Conservation (phyloP, 2,329 filamentous ascomycete species). For the Elsinoe necatrix region DNA sequence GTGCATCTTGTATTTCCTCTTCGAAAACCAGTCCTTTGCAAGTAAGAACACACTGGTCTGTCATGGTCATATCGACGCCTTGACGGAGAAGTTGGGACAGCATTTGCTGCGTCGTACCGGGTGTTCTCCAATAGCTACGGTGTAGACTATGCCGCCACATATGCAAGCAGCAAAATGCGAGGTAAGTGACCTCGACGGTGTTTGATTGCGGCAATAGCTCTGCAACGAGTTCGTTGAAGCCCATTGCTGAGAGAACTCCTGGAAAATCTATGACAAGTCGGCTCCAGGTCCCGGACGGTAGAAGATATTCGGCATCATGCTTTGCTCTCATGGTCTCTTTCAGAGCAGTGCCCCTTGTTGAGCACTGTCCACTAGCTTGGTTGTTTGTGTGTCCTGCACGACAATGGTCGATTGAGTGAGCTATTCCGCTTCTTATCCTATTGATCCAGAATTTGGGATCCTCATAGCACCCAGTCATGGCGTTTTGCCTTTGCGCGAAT, state of each 20-base stretch:
- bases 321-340: too few relatives aligned
- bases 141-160: not conserved
- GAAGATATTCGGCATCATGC: not conserved
- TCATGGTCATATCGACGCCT: not conserved
- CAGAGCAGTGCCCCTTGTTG: not conserved
- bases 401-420: too few relatives aligned
- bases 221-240: not conserved
- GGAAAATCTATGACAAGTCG: not conserved
- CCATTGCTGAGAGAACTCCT: not conserved
- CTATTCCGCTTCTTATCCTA: too few relatives aligned
- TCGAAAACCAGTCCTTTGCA: not conserved
- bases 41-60: not conserved
- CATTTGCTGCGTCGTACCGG: not conserved
- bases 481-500: not conserved
- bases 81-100: not conserved
- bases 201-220: not conserved
- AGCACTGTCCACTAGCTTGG: not conserved
- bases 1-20: not conserved
- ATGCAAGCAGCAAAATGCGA: not conserved
- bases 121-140: not conserved
- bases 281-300: not conserved
- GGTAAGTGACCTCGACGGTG: not conserved
- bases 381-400: not conserved
- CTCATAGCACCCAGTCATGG: not conserved
- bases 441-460: not conserved